Conservation (phyloP, 805 yeast genomes). For the Candida corydali region DNA sequence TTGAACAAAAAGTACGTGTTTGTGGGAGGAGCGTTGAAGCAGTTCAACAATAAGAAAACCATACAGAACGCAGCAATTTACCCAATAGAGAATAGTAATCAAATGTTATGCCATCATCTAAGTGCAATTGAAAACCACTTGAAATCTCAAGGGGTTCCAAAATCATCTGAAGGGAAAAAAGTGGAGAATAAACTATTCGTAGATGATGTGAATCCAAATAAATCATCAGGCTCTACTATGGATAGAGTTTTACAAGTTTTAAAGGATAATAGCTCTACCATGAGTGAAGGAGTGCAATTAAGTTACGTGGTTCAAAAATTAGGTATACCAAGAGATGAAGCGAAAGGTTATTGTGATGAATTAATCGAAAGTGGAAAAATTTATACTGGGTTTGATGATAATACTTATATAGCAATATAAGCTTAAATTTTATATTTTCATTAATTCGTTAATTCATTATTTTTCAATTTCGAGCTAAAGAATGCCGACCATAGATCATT, state of each 20-base stretch:
- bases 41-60: conserved; percentile 60
- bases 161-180: conserved; percentile 10
- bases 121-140: conserved; percentile 58
- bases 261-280: conserved; percentile 47
- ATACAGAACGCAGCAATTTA: conserved; percentile 61
- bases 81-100: conserved; percentile 59
- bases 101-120: conserved; percentile 63
- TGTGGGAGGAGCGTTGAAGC: conserved; percentile 46
- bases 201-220: conserved; percentile 21
- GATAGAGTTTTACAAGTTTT: conserved; percentile 48
- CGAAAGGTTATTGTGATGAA: conserved; percentile 45
- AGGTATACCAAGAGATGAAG: conserved; percentile 46
- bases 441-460: conserved; percentile 11
- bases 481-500: conserved; percentile 63
- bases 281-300: conserved; percentile 76
- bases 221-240: conserved; percentile 22
- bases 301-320: conserved; percentile 56
- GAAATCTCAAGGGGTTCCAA: conserved; percentile 47
- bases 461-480: conserved; percentile 30
- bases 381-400: conserved; percentile 66
- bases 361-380: conserved; percentile 66
- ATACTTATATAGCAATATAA: conserved; percentile 9
- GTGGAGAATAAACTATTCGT: conserved; percentile 20
- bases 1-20: conserved; percentile 54
- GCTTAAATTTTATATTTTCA: too few relatives aligned